A percentile compares a stretch with the other conserved stretches of the same genome.
These are phyloP conservation scores for Musa balbisiana DNA, from an alignment of 202 grass and related monocot species.

Conservation along the genomic window DNA sequence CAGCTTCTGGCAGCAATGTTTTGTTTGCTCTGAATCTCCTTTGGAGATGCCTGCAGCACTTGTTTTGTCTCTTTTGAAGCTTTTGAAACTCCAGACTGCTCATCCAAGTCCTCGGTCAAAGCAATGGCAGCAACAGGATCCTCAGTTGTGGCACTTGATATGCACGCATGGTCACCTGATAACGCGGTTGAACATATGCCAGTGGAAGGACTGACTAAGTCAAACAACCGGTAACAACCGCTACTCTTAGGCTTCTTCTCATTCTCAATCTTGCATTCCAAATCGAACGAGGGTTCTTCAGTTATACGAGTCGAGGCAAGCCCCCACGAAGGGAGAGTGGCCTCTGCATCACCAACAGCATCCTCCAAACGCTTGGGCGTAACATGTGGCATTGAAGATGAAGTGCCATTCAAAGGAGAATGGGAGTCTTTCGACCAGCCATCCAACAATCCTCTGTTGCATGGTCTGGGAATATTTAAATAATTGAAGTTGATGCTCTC, in stretches of 20 bases:
- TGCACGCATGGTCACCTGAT: not conserved
- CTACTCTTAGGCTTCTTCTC: conserved; percentile 34
- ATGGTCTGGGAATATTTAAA: conserved; percentile 44
- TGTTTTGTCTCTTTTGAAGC: conserved; percentile 37
- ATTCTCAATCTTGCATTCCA: conserved; percentile 32
- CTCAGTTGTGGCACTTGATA: not conserved
- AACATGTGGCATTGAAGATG: conserved; percentile 44
- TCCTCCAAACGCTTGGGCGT: conserved; percentile 38
- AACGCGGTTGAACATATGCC: conserved; percentile 4
- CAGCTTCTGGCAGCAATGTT: conserved; percentile 40
- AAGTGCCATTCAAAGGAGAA: conserved; percentile 26
- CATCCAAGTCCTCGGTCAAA: conserved; percentile 39
- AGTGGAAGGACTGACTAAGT: conserved; percentile 38
- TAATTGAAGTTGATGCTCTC: conserved; percentile 30
- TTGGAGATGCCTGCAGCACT: conserved; percentile 40
- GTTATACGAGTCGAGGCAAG: conserved; percentile 23
- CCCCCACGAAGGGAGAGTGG: conserved; percentile 29
- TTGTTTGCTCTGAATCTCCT: conserved; percentile 78
- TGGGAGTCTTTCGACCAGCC: conserved; percentile 50
- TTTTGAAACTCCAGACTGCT: conserved; percentile 49
- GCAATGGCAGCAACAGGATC: conserved; percentile 18
- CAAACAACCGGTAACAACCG: conserved; percentile 44
- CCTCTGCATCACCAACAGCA: conserved; percentile 28
- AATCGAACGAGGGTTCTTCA: conserved; percentile 29
- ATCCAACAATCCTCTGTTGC: conserved; percentile 35